Evolutionary conservation across 2,329 filamentous ascomycete genomes (phyloP).

Genomic region (Calonectria pseudoturangicola): DNA sequence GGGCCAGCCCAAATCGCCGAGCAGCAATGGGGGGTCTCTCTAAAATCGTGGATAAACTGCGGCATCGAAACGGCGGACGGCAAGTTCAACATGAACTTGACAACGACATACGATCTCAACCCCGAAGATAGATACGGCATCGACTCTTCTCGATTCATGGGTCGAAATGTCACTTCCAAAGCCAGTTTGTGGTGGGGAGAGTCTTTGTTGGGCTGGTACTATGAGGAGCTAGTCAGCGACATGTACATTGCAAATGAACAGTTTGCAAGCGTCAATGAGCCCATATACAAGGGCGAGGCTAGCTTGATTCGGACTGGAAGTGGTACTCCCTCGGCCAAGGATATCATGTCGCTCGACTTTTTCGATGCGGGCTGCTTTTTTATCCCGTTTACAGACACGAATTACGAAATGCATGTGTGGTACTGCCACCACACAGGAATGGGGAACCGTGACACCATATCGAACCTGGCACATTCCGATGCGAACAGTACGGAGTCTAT

Average conservation of each 20-base stretch:
- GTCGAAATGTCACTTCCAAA: background rate
- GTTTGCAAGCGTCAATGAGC: background rate
- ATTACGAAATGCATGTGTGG: constrained; percentile 9
- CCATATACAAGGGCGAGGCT: background rate
- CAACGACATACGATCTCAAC: background rate
- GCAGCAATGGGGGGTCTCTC: background rate
- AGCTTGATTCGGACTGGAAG: background rate
- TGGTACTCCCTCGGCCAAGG: background rate
- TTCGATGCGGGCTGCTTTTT: constrained; percentile 10
- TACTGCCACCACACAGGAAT: background rate
- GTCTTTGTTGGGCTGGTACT: constrained; percentile 4
- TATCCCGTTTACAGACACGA: background rate
- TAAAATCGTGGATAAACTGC: background rate
- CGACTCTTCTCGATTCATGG: background rate
- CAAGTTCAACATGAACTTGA: constrained; percentile 4
- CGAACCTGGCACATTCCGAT: background rate
- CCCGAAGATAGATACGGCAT: background rate
- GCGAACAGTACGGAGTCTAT: background rate
- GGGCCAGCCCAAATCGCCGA: background rate
- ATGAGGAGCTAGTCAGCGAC: background rate
- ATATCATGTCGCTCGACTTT: constrained; percentile 4
- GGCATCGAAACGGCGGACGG: background rate
- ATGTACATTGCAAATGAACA: constrained; percentile 4
- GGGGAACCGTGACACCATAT: background rate
- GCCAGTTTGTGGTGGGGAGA: constrained; percentile 5